Evolutionary conservation across 805 yeast species (phyloP), one percentile per base, ranked within the genome.

Genomic region (Myxozyma sirexii): DNA sequence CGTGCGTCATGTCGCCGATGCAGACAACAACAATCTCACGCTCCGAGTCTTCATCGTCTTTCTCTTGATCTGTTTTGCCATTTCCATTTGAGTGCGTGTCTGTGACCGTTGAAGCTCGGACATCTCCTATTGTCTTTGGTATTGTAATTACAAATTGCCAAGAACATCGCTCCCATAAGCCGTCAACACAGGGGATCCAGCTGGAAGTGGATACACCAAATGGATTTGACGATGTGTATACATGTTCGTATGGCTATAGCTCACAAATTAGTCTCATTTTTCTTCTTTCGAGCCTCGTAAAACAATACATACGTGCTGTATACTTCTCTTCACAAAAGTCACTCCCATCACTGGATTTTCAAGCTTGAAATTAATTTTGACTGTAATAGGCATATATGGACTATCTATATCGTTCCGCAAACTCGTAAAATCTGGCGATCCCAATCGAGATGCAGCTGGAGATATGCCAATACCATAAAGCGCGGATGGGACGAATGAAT

Each of bases 181-280:
- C 88, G 65, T 94, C 97, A 4, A 94, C 80, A 71, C 99, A 94
- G 0, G 99, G 99, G 50, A 94, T 88, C 99, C 99, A 94, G n/a
- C 91, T 87, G 1, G 97, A 89, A 0, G 98, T 88, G 15, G 94
- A 83, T 2, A 87, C 80, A 17, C 90, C 90, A 46, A 86, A 74
- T 29, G 90, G 91, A 3, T 89, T 80, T 69, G 93, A 92, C 1
- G 83, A 79, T 0, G 98, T 93, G 72, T 88, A 91, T 1, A 90
- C 96, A 69, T 61, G 57, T 33, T 57, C 57, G 29, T 58, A 61
- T 3, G 57, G 47, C 60, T 59, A 35, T 10, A 37, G n/a, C 4
- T 8, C 35, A 42, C 17, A 12, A 53, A 7, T 21, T 13, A 15
- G 6, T 33, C 15, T 38, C 19, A 19, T 23, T 12, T n/a, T 10